A percentile compares a stretch with the other conserved stretches of the same genome.
Conservation (phyloP, 768 basidiomycete genomes). For the Polyporus arcularius region DNA sequence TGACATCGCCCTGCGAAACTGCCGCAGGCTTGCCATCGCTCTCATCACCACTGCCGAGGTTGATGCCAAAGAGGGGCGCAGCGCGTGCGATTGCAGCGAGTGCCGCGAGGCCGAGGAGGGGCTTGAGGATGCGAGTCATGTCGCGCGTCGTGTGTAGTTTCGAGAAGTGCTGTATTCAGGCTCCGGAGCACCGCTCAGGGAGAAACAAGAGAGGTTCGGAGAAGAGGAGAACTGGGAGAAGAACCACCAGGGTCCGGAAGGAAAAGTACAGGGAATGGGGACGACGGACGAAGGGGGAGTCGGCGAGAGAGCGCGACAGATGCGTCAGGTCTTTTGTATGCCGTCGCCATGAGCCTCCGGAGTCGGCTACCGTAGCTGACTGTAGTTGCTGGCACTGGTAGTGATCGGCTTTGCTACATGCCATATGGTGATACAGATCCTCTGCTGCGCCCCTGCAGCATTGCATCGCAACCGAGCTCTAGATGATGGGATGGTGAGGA, state of each 20-base stretch:
- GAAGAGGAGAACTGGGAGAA: not conserved
- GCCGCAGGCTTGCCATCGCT: slow-evolving; percentile 9
- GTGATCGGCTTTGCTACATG: not conserved
- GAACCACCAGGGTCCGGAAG: slow-evolving; percentile 23
- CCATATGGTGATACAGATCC: not conserved
- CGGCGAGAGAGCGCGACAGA: not conserved
- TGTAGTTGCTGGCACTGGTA: not conserved
- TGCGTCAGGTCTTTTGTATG: slow-evolving; percentile 19
- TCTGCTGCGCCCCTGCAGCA: not conserved
- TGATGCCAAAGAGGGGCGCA: slow-evolving; percentile 25
- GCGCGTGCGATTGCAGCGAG: slow-evolving; percentile 17
- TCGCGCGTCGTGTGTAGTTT: not conserved
- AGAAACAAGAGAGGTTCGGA: not conserved
- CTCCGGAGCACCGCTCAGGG: not conserved
- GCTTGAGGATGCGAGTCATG: slow-evolving; percentile 15
- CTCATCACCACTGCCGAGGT: slow-evolving; percentile 14
- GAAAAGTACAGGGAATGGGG: not conserved
- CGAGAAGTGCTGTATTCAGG: not conserved
- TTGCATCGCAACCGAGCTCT: not conserved
- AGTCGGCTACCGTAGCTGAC: not conserved
- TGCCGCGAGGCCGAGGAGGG: slow-evolving; percentile 14
- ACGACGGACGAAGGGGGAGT: slow-evolving; percentile 2
- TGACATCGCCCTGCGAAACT: slow-evolving; percentile 23
- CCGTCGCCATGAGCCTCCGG: not conserved
- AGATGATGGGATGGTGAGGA: not conserved